A percentile compares a stretch with the other conserved stretches of the same genome.
These are phyloP conservation scores for Penicillium cosmopolitanum DNA, from an alignment of 495 filamentous ascomycete species.

Conservation along the genomic window DNA sequence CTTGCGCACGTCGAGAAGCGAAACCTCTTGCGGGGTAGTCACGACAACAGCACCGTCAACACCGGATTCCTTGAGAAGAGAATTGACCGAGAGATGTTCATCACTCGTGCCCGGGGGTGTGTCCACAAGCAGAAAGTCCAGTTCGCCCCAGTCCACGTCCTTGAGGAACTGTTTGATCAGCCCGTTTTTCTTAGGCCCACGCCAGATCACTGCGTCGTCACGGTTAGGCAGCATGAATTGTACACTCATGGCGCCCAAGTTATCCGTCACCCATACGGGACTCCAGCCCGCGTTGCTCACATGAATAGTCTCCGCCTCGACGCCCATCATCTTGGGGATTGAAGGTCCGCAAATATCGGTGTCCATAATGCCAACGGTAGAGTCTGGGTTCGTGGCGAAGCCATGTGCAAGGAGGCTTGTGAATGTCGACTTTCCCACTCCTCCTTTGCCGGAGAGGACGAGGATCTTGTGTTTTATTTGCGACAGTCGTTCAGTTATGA, in stretches of 20 bases:
- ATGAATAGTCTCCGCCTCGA: constrained; percentile 90
- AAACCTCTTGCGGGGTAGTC: constrained; percentile 95
- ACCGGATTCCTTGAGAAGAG: constrained; percentile 80
- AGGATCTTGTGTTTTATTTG: constrained; percentile 88
- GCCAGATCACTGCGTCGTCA: constrained; percentile 95
- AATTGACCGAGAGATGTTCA: constrained; percentile 91
- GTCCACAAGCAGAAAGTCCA: constrained; percentile 92
- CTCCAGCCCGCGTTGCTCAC: constrained; percentile 82
- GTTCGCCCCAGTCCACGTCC: constrained; percentile 95
- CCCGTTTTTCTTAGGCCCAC: constrained; percentile 97
- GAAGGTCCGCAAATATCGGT: constrained; percentile 94
- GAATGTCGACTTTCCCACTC: constrained; percentile 94
- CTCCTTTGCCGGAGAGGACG: constrained; percentile 91
- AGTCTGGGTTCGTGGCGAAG: constrained; percentile 76
- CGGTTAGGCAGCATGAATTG: constrained; percentile 95
- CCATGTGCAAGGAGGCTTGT: constrained; percentile 83
- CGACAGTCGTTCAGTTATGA: constrained; percentile 82
- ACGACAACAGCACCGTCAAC: constrained; percentile 93
- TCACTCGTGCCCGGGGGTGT: constrained; percentile 95
- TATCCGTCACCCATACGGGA: constrained; percentile 91
- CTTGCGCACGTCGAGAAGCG: constrained; percentile 87
- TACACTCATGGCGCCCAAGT: constrained; percentile 91
- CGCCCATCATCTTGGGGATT: constrained; percentile 98
- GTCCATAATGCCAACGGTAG: constrained; percentile 89
- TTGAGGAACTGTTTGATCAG: constrained; percentile 96